Evolutionary conservation across 352 stramenopile species (phyloP).

Genomic region (Phytopythium litorale): DNA sequence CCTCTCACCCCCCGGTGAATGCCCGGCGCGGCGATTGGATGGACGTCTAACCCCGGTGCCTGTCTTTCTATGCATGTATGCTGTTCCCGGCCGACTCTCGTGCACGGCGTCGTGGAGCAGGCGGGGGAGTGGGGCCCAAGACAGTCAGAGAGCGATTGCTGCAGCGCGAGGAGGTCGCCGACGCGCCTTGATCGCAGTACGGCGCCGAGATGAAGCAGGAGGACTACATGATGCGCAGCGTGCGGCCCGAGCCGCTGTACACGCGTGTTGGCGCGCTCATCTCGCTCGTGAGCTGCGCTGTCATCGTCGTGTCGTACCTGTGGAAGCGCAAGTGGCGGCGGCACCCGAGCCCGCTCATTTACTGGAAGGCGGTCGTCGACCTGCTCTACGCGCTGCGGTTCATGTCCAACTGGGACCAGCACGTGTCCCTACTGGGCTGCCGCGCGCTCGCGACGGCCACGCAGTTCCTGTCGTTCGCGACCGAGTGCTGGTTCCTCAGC

Average conservation of each 20-base stretch:
- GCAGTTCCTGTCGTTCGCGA: constrained; percentile 75
- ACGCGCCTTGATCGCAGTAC: neutral
- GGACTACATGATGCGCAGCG: constrained; percentile 20
- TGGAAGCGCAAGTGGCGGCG: constrained; percentile 64
- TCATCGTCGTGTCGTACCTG: constrained; percentile 67
- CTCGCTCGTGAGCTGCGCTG: constrained; percentile 69
- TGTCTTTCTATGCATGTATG: constrained; percentile 7
- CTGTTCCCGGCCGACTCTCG: neutral
- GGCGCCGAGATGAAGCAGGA: constrained; percentile 4
- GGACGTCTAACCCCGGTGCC: neutral
- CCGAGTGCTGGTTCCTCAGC: constrained; percentile 86
- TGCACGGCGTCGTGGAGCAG: neutral
- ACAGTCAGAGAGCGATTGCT: neutral
- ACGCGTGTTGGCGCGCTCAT: constrained; percentile 67
- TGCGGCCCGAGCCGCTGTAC: constrained; percentile 39
- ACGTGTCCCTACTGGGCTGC: constrained; percentile 44
- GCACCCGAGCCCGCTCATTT: constrained; percentile 82
- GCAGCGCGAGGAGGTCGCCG: neutral
- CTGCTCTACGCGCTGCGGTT: constrained; percentile 74
- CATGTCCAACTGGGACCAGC: constrained; percentile 61
- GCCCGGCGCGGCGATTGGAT: neutral
- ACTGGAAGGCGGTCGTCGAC: constrained; percentile 76
- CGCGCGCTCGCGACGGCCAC: constrained; percentile 56
- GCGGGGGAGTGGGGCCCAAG: neutral
- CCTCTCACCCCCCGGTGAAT: no score